Conservation (phyloP, 805 yeast genomes). For the Barnettozyma populi region DNA sequence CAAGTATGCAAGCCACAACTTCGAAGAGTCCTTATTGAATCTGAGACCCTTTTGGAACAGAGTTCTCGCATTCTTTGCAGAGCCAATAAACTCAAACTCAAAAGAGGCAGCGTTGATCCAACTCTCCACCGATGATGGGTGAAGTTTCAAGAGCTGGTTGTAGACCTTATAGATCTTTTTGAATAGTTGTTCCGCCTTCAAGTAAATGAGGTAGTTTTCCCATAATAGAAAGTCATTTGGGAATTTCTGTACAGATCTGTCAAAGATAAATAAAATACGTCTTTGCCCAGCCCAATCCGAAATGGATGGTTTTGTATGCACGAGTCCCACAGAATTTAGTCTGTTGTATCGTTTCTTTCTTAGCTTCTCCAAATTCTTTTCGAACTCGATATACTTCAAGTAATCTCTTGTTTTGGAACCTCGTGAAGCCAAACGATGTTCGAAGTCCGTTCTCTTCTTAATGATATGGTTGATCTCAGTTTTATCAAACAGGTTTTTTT, state of each 20-base stretch:
- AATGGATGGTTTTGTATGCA: constrained; percentile 56
- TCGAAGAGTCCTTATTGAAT: constrained; percentile 68
- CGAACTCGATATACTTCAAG: constrained; percentile 73
- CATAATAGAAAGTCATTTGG: constrained; percentile 76
- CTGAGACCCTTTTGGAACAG: constrained; percentile 80
- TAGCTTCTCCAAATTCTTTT: constrained; percentile 69
- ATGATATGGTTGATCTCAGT: constrained; percentile 78
- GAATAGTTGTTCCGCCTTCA: constrained; percentile 61
- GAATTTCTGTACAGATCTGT: constrained; percentile 73
- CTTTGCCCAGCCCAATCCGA: constrained; percentile 86
- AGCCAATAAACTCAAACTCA: constrained; percentile 84
- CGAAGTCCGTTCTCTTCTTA: constrained; percentile 93
- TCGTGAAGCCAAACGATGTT: constrained; percentile 80
- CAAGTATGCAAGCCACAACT: constrained; percentile 80
- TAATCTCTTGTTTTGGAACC: constrained; percentile 77
- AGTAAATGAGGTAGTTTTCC: constrained; percentile 67
- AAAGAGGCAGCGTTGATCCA: constrained; percentile 96
- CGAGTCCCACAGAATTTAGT: constrained; percentile 46
- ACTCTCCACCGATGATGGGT: constrained; percentile 84
- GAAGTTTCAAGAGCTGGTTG: constrained; percentile 72
- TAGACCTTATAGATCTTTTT: constrained; percentile 72
- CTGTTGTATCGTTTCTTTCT: constrained; percentile 67
- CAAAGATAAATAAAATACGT: constrained; percentile 75
- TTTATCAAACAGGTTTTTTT: constrained; percentile 75
- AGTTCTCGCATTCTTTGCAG: constrained; percentile 82